phyloP scores from a whole-genome alignment of 257 asterid species.

The Petunia secreta region DNA sequence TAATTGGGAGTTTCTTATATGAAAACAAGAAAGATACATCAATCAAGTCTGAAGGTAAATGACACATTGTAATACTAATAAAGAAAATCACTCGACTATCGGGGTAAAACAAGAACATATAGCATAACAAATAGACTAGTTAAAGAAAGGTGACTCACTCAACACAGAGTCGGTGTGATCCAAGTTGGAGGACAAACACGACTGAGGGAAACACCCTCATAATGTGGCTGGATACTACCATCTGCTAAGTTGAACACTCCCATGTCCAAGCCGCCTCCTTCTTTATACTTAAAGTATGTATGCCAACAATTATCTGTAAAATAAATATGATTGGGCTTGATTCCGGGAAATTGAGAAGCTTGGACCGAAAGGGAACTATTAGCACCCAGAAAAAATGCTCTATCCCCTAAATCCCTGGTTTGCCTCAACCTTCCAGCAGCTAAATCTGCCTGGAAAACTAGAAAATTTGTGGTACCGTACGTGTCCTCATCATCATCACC shows the following conservation, averaged over 20 bases:
- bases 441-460: constrained; percentile 8
- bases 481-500: neutral
- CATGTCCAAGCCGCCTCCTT: constrained; percentile 2
- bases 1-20: neutral
- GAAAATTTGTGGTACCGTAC: constrained; percentile 14
- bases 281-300: neutral
- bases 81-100: no score
- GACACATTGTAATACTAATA: neutral
- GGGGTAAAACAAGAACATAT: neutral
- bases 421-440: neutral
- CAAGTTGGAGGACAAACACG: constrained; percentile 13
- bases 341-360: constrained; percentile 9
- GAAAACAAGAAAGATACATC: neutral
- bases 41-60: neutral
- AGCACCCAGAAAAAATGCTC: constrained; percentile 7
- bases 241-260: constrained; percentile 21
- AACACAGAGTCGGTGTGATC: neutral
- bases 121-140: neutral
- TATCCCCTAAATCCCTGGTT: constrained; percentile 3
- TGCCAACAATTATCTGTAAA: neutral
- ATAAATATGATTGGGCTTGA: constrained; percentile 24
- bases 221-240: constrained; percentile 14
- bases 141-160: neutral
- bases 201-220: constrained; percentile 14
- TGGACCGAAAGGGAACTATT: constrained; percentile 18